Percentiles rank a stretch among this genome's conserved stretches.
Evolutionary conservation across 805 yeast species (phyloP).

Genomic region (Komagataella populi): DNA sequence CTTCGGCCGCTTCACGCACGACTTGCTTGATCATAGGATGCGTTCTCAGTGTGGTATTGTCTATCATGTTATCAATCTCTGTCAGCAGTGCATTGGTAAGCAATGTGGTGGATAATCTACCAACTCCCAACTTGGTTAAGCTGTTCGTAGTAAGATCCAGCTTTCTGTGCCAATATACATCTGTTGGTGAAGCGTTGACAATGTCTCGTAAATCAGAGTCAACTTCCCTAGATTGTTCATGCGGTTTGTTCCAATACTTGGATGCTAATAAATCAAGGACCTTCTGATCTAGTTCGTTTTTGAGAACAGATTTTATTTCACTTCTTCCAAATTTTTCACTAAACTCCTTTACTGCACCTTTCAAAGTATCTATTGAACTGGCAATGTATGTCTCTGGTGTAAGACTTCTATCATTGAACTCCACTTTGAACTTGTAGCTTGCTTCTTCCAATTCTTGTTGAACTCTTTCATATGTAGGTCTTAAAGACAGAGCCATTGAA

Average conservation of each 20-base stretch:
- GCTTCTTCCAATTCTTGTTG: constrained; percentile 91
- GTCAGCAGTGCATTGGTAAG: constrained; percentile 69
- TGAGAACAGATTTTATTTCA: constrained; percentile 66
- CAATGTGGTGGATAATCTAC: constrained; percentile 74
- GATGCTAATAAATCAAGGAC: constrained; percentile 80
- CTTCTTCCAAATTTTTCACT: constrained; percentile 71
- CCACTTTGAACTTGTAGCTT: constrained; percentile 85
- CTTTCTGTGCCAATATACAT: constrained; percentile 78
- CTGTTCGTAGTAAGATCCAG: constrained; percentile 74
- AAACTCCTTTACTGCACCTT: constrained; percentile 76
- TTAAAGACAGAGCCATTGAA: constrained; percentile 80
- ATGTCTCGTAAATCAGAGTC: constrained; percentile 30
- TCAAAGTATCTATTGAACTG: constrained; percentile 77
- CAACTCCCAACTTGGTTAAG: constrained; percentile 86
- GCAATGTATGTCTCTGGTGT: constrained; percentile 94
- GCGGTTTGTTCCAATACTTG: constrained; percentile 79
- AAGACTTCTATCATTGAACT: constrained; percentile 85
- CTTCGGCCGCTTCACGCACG: constrained; percentile 72
- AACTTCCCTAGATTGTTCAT: constrained; percentile 11
- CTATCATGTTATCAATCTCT: constrained; percentile 65
- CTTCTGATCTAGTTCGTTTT: constrained; percentile 78
- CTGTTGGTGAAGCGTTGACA: constrained; percentile 44
- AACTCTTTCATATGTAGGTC: constrained; percentile 77
- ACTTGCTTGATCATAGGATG: constrained; percentile 81
- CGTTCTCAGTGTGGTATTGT: constrained; percentile 59